Conservation (phyloP, 2,329 filamentous ascomycete genomes). For the Pseudogymnoascus verrucosus region DNA sequence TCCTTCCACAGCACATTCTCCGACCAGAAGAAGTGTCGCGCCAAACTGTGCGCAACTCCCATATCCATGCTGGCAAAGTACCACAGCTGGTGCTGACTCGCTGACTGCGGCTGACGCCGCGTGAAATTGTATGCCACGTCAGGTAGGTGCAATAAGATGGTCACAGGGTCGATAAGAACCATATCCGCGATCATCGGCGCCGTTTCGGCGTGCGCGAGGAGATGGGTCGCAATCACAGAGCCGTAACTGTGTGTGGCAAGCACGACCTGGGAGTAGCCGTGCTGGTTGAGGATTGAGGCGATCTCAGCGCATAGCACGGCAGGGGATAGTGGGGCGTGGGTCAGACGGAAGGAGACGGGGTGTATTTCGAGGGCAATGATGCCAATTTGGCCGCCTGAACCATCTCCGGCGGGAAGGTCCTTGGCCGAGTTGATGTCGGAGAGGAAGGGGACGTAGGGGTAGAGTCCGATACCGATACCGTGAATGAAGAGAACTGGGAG, state of each 20-base stretch:
- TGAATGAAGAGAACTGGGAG: constrained; percentile 55
- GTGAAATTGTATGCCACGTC: constrained; percentile 58
- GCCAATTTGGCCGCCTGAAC: constrained; percentile 42
- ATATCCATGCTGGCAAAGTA: constrained; percentile 54
- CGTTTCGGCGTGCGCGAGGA: constrained; percentile 36
- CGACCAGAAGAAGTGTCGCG: constrained; percentile 52
- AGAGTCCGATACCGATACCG: constrained; percentile 53
- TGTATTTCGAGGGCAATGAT: constrained; percentile 52
- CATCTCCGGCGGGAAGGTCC: constrained; percentile 18
- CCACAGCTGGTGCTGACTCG: constrained; percentile 52
- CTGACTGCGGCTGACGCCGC: constrained; percentile 32
- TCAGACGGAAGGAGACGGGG: constrained; percentile 50
- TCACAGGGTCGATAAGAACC: constrained; percentile 52
- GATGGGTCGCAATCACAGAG: constrained; percentile 46
- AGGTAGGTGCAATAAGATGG: constrained; percentile 51
- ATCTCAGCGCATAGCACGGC: constrained; percentile 45
- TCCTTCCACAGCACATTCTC: constrained; percentile 55
- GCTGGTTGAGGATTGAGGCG: constrained; percentile 40
- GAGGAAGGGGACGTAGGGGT: constrained; percentile 49
- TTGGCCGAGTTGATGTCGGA: constrained; percentile 36
- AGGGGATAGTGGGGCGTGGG: constrained; percentile 38
- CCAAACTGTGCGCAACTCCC: constrained; percentile 48
- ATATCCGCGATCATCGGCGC: constrained; percentile 39
- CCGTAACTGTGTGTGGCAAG: constrained; percentile 47
- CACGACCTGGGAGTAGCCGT: constrained; percentile 45